Conservation (phyloP, 192 early-diverging fungal species). For the Radiomyces spectabilis region DNA sequence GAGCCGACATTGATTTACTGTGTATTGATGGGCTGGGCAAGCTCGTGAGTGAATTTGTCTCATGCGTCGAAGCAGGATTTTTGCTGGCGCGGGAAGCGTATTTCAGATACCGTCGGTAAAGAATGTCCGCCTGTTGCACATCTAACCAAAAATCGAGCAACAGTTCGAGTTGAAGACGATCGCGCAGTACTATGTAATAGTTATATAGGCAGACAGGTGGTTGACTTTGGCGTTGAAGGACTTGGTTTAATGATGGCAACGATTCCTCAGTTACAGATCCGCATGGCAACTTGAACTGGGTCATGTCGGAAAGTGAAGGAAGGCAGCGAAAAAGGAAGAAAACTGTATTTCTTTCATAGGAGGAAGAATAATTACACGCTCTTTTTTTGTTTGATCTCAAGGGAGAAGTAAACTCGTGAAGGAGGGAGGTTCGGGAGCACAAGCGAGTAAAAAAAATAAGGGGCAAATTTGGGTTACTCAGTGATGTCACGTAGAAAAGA, state of each 20-base stretch:
- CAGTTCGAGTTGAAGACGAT: constrained; percentile 48
- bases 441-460: no score
- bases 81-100: constrained; percentile 1
- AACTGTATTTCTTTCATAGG: no score
- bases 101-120: constrained; percentile 47
- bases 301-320: no score
- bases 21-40: background rate
- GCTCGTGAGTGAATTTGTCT: background rate
- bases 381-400: no score
- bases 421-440: no score
- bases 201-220: constrained; percentile 71
- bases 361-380: no score
- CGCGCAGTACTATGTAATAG: constrained; percentile 65
- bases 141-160: constrained; percentile 76
- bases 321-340: no score
- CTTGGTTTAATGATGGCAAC: constrained; percentile 61
- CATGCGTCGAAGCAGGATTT: background rate
- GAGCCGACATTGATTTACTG: background rate
- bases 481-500: no score
- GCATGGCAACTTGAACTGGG: no score
- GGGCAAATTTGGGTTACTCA: no score
- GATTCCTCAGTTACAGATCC: no score
- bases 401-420: no score
- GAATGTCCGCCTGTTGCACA: constrained; percentile 59
- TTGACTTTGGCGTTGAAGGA: constrained; percentile 53